Evolutionary conservation across 2,329 filamentous ascomycete species (phyloP).

Genomic region (Hymenoscyphus fraxineus): DNA sequence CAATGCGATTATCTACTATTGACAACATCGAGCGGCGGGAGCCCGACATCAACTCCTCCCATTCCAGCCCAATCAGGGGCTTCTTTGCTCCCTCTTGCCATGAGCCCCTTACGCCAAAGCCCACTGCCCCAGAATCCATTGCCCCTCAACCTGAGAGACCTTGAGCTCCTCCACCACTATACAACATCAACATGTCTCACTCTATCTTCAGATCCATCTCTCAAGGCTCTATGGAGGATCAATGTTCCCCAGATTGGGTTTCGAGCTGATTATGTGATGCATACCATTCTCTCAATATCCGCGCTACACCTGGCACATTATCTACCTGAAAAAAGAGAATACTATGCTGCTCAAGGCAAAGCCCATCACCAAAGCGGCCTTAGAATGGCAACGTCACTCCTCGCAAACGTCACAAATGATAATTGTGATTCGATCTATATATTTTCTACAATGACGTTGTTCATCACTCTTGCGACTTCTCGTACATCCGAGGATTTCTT

Average conservation of each 20-base stretch:
- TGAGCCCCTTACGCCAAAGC: conserved; percentile 1
- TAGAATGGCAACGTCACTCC: conserved; percentile 33
- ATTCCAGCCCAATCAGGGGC: conserved; percentile 1
- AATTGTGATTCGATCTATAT: conserved; percentile 38
- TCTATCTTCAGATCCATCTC: conserved; percentile 39
- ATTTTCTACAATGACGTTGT: conserved; percentile 39
- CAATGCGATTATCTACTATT: conserved; percentile 36
- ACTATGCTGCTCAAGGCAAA: conserved; percentile 39
- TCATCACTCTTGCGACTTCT: conserved; percentile 38
- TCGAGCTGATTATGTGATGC: conserved; percentile 45
- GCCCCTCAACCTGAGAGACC: conserved; percentile 41
- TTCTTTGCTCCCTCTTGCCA: neutral
- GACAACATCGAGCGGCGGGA: conserved; percentile 14
- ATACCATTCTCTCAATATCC: conserved; percentile 45
- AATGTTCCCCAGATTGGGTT: conserved; percentile 46
- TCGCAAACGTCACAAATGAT: conserved; percentile 35
- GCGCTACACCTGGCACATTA: conserved; percentile 47
- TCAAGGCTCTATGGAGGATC: conserved; percentile 46
- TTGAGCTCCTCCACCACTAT: conserved; percentile 53
- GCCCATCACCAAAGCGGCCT: conserved; percentile 37
- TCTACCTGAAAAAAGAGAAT: conserved; percentile 37
- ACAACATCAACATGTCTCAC: conserved; percentile 47
- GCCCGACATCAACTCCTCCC: conserved; percentile 9
- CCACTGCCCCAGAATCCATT: conserved; percentile 9
- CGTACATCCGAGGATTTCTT: conserved; percentile 37